A percentile compares a stretch with the other conserved stretches of the same genome.
Conservation (phyloP, 2,329 filamentous ascomycete species). For the Xylariaceae sp. region DNA sequence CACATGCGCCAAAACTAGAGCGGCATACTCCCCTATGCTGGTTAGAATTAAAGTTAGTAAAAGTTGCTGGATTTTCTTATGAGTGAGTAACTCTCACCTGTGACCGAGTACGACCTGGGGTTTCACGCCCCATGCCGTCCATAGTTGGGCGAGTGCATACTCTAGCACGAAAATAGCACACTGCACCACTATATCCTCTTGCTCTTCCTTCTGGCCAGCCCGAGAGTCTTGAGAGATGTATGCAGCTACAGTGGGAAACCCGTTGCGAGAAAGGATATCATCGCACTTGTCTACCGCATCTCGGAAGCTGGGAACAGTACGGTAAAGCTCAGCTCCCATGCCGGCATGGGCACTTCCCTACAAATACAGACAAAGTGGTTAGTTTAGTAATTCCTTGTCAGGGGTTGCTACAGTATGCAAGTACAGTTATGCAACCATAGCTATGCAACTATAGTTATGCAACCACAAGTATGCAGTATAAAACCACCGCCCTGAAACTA, state of each 20-base stretch:
- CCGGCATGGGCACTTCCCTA: constrained; percentile 40
- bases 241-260: constrained; percentile 39
- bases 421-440: too few relatives aligned
- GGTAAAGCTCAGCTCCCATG: constrained; percentile 40
- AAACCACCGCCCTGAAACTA: too few relatives aligned
- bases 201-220: neutral
- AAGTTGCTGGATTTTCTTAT: neutral
- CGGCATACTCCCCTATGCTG: constrained; percentile 38
- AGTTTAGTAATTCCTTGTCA: too few relatives aligned
- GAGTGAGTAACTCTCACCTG: constrained; percentile 23
- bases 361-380: too few relatives aligned
- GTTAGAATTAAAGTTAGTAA: neutral
- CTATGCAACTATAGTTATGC: too few relatives aligned
- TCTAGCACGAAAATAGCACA: constrained; percentile 41
- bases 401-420: too few relatives aligned
- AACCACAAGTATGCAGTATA: too few relatives aligned
- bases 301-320: constrained; percentile 37
- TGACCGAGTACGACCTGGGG: constrained; percentile 35
- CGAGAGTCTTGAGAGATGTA: constrained; percentile 47
- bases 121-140: constrained; percentile 34
- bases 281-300: constrained; percentile 36
- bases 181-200: constrained; percentile 35
- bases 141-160: constrained; percentile 37
- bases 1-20: constrained; percentile 28
- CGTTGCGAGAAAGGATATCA: constrained; percentile 30